Base-by-base conservation (phyloP, 139 green algal genomes). In the Chlorella sp. region DNA sequence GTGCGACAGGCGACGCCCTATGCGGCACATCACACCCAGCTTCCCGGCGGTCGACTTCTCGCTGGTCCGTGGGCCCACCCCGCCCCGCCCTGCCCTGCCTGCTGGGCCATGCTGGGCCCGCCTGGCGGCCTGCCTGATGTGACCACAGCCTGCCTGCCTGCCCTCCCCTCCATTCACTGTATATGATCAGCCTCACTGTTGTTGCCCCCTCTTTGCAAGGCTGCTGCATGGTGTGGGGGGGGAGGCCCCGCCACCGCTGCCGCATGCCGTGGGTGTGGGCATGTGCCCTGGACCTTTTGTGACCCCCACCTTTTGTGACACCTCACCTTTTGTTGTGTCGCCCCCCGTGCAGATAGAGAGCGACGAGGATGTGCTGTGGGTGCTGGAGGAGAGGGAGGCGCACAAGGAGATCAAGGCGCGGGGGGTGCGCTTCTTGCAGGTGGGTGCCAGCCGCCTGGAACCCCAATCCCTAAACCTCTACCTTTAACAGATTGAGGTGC, bases 1-100 rank as follows among this genome's bases (percentile, higher is more conserved):
- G 12, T 95, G 92, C 80, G 92, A 95, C 89, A 88, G 78, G 76
- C 86, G 92, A 37, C 86, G 87, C 1, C 48, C 86, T 61, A 86
- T 89, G 28, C n/a, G 32, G 34, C 48, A 89, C 5, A 37, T 87
- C 5, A 36, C 34, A 5, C n/a, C 84, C 36, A 34, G 78, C 28
- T 95, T 95, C 75, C 92, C 93, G 1, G 91, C 85, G 3, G 86
- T 95, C 0, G 93, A 95, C 77, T 95, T 95, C 81, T 85, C 79
- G 1, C 39, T 85, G n/a, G 39, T 95, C 19, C 11, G 83, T 32
- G 18, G 60, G 18, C 68, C 68, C 68, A 7, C 18, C 16, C 68
- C 68, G 18, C 68, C 26, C 22, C 22, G 21, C 30, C 71, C 66
- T 30, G 66, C 66, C 12, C 79, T 26, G 21, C 39, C 24, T 4